Evolutionary conservation across 73 alveolate species (phyloP).

Genomic region (Paramecium primaurelia): DNA sequence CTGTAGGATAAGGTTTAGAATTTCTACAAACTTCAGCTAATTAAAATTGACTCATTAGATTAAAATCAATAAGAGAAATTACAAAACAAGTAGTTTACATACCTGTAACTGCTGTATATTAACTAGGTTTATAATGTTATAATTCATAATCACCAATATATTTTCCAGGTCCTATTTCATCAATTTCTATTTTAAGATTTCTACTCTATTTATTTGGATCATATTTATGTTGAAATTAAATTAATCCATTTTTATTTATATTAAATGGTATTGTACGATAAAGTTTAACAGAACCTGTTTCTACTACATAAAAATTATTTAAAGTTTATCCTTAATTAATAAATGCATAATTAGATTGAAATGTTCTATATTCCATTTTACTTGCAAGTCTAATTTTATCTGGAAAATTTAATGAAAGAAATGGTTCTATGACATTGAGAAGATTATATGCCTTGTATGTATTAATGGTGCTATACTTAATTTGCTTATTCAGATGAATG

Average conservation of each 20-base stretch:
- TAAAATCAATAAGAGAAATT: slow-evolving; percentile 29
- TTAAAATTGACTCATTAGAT: background rate
- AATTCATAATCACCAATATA: slow-evolving; percentile 58
- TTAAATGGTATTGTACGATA: background rate
- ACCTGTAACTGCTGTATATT: slow-evolving; percentile 43
- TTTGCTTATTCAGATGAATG: slow-evolving; percentile 52
- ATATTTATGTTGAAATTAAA: slow-evolving; percentile 20
- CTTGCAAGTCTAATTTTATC: slow-evolving; percentile 54
- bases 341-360: slow-evolving; percentile 32
- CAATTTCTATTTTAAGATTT: slow-evolving; percentile 15
- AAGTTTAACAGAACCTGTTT: slow-evolving; percentile 46
- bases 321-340: slow-evolving; percentile 44
- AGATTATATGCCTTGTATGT: slow-evolving; percentile 28
- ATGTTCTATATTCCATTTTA: slow-evolving; percentile 37
- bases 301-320: slow-evolving; percentile 21
- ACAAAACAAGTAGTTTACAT: slow-evolving; percentile 42
- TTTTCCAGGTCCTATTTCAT: slow-evolving; percentile 55
- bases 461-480: background rate
- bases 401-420: slow-evolving; percentile 39
- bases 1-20: slow-evolving; percentile 61
- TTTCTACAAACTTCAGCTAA: slow-evolving; percentile 25
- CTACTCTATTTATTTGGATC: slow-evolving; percentile 42
- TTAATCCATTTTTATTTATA: slow-evolving; percentile 23
- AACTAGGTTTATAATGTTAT: slow-evolving; percentile 43
- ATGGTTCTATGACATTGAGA: slow-evolving; percentile 46